Percentiles rank a stretch among this genome's conserved stretches.
Conservation (phyloP, 805 yeast genomes). For the Pichia cephalocereana region DNA sequence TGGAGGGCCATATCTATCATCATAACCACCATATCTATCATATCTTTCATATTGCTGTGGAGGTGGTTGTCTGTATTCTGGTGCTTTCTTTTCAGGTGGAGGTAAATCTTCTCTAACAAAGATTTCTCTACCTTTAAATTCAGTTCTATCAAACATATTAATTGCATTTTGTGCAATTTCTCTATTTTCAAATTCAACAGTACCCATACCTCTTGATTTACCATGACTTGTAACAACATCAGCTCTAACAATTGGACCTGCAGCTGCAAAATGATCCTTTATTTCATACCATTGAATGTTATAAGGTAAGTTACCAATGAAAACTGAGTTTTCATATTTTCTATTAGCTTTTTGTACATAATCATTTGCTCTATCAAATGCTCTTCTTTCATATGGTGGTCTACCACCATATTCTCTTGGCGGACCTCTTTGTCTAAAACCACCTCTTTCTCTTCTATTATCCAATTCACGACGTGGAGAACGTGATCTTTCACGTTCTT, state of each 20-base stretch:
- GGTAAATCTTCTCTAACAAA: constrained; percentile 89
- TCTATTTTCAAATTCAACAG: constrained; percentile 67
- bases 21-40: constrained; percentile 11
- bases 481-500: constrained; percentile 23
- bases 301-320: constrained; percentile 67
- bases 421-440: constrained; percentile 11
- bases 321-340: constrained; percentile 59
- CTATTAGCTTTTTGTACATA: constrained; percentile 37
- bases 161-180: constrained; percentile 69
- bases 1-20: constrained; percentile 12
- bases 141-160: constrained; percentile 53
- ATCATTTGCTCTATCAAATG: constrained; percentile 17
- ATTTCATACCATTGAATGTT: constrained; percentile 51
- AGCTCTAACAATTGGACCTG: constrained; percentile 66
- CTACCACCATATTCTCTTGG: constrained; percentile 17
- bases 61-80: constrained; percentile 27
- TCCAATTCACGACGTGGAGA: constrained; percentile 21
- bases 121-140: constrained; percentile 64
- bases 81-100: constrained; percentile 54
- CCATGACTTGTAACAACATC: constrained; percentile 76
- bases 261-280: constrained; percentile 46
- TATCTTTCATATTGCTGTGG: constrained; percentile 1
- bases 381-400: constrained; percentile 5
- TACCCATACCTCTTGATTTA: constrained; percentile 82
- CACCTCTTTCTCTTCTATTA: constrained; percentile 18